A percentile compares a stretch with the other conserved stretches of the same genome.
Conservation (phyloP, 108 stramenopile genomes). For the Nitzschia sp. region DNA sequence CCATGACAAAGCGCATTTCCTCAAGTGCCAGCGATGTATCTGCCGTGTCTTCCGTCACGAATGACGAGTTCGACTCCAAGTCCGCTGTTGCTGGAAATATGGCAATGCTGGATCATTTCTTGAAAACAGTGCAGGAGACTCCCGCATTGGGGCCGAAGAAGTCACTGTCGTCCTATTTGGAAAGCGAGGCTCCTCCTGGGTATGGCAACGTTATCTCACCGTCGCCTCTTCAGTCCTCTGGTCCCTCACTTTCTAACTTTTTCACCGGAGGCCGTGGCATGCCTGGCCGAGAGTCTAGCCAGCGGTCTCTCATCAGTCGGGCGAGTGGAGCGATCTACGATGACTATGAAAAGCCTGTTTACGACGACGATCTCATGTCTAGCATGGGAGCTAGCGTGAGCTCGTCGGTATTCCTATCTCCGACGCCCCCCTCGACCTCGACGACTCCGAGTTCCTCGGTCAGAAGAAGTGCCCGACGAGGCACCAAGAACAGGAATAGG, state of each 20-base stretch:
- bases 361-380: constrained; percentile 16
- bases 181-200: neutral
- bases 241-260: neutral
- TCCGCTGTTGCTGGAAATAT: neutral
- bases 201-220: neutral
- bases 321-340: neutral
- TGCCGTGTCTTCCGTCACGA: neutral
- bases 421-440: neutral
- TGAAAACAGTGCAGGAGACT: neutral
- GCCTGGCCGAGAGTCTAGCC: neutral
- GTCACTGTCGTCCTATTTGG: constrained; percentile 2
- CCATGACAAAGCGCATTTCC: neutral
- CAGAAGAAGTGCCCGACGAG: neutral
- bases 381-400: constrained; percentile 5
- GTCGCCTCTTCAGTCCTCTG: neutral
- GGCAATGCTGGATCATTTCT: neutral
- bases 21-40: neutral
- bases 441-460: neutral
- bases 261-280: neutral
- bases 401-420: neutral
- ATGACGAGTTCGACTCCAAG: neutral
- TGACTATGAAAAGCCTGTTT: neutral
- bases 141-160: neutral
- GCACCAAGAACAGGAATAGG: neutral
- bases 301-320: neutral